Evolutionary conservation across 2,329 filamentous ascomycete genomes (phyloP).

Genomic region (Exophiala viscosa): DNA sequence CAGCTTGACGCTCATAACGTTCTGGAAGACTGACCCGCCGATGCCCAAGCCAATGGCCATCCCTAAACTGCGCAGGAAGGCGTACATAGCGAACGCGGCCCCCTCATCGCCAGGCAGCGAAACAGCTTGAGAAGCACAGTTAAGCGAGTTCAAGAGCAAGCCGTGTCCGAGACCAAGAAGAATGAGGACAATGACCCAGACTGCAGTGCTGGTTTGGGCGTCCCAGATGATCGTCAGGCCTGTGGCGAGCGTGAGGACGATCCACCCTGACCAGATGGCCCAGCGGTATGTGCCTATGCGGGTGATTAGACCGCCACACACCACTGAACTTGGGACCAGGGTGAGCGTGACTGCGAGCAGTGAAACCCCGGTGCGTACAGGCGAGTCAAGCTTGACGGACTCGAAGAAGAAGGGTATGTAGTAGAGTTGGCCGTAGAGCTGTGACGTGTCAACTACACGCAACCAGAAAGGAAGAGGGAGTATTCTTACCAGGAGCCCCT

Average conservation of each 20-base stretch:
- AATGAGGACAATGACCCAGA: constrained; percentile 38
- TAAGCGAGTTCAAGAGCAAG: constrained; percentile 40
- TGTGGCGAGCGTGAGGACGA: constrained; percentile 34
- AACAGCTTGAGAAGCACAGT: constrained; percentile 40
- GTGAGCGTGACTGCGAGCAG: constrained; percentile 36
- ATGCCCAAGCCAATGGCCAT: constrained; percentile 45
- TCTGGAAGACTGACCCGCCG: constrained; percentile 41
- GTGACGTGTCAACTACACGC: not conserved
- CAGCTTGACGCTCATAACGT: constrained; percentile 35
- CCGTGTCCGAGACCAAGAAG: constrained; percentile 43
- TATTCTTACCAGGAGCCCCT: constrained; percentile 42
- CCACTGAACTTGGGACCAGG: constrained; percentile 30
- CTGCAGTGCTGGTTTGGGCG: constrained; percentile 32
- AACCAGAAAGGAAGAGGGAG: not conserved
- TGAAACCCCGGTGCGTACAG: constrained; percentile 38
- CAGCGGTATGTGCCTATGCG: constrained; percentile 37
- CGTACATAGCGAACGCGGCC: constrained; percentile 38
- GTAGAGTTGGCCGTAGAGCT: constrained; percentile 44
- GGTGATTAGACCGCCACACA: constrained; percentile 34
- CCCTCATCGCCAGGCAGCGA: constrained; percentile 32
- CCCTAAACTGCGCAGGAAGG: constrained; percentile 40
- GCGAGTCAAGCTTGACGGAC: constrained; percentile 34
- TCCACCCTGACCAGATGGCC: constrained; percentile 44
- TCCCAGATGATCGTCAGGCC: constrained; percentile 39
- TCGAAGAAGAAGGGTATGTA: constrained; percentile 43